Base-by-base conservation (phyloP, 2,329 filamentous ascomycete genomes). In the Metarhizium guizhouense region DNA sequence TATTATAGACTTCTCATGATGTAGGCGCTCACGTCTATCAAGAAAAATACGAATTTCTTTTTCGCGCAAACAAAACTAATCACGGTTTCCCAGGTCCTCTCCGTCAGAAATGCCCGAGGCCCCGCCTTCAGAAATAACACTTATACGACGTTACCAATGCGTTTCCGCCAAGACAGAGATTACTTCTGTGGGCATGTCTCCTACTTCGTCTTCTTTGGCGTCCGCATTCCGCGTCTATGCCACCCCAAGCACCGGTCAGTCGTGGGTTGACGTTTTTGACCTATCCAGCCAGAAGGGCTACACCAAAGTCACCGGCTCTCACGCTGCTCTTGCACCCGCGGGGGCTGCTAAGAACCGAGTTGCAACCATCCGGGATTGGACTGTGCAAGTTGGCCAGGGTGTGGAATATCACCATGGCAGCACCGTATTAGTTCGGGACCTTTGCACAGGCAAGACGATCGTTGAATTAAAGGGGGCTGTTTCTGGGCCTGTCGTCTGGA, bases 211-310 rank as follows among this genome's bases (percentile, higher is more conserved):
- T 0, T 59, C 61, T 2, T 29, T 55, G 18, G 54, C 58, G 45
- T 49, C 62, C 16, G 68, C 64, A 30, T 69, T 68, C 20, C 67
- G 68, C 16, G 63, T 65, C 45, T 71, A 67, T 58, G 59, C 61
- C 48, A 63, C 65, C 25, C 63, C 61, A 4, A 65, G 65, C 47
- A 61, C 64, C 10, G 53, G 61, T 38, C 67, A 69, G 25, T 64
- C 67, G n/a, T 72, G 70, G 68, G 65, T 72, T 55, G 70, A 72
- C 57, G 61, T 69, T 18, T 71, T 71, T 53, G 64, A 68, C 47
- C 53, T 68, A 29, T 51, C 56, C 34, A 62, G 64, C 0, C 63
- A 64, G 13, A 59, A 62, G 14, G 59, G 62, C 18, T 62, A 64
- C 56, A 66, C 63, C 57, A 70, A 70, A 60, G 64, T 65, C 0